Conservation (phyloP, 163 green algal species). For the Scenedesmus sp. region DNA sequence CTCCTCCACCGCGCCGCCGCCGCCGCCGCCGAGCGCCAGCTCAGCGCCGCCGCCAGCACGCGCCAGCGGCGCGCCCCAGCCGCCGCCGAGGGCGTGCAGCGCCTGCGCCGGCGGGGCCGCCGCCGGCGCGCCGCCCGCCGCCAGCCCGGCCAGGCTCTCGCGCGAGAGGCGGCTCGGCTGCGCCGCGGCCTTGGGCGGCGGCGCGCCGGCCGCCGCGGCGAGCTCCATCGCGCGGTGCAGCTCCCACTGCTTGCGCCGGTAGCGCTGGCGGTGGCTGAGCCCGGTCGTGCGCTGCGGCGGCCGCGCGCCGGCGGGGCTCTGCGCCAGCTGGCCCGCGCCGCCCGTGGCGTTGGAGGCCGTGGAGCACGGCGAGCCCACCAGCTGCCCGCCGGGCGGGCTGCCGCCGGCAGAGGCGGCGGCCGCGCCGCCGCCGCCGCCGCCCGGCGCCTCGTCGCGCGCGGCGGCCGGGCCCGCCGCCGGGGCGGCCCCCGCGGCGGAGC, state of each 20-base stretch:
- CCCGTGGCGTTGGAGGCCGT: too few relatives aligned
- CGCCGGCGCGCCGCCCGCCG: not conserved
- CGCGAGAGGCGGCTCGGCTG: not conserved
- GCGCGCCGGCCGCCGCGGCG: too few relatives aligned
- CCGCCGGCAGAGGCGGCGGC: not conserved
- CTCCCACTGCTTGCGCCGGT: conserved; percentile 27
- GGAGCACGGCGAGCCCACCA: too few relatives aligned
- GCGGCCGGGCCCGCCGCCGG: not conserved
- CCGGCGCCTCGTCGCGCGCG: not conserved
- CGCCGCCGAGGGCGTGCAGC: not conserved
- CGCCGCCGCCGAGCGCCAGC: not conserved
- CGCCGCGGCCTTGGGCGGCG: not conserved
- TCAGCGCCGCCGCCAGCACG: not conserved
- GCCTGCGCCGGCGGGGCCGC: not conserved
- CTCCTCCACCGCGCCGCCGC: not conserved
- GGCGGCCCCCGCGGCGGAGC: too few relatives aligned
- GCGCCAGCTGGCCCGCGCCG: not conserved
- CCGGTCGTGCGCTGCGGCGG: not conserved
- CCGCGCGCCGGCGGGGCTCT: not conserved
- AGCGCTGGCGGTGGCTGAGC: conserved; percentile 29
- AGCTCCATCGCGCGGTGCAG: conserved; percentile 23
- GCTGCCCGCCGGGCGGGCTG: too few relatives aligned
- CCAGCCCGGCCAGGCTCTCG: not conserved
- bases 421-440: not conserved
- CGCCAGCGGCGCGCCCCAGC: not conserved